Base-by-base conservation (phyloP, 306 rosid genomes). In the Prunus mira region DNA sequence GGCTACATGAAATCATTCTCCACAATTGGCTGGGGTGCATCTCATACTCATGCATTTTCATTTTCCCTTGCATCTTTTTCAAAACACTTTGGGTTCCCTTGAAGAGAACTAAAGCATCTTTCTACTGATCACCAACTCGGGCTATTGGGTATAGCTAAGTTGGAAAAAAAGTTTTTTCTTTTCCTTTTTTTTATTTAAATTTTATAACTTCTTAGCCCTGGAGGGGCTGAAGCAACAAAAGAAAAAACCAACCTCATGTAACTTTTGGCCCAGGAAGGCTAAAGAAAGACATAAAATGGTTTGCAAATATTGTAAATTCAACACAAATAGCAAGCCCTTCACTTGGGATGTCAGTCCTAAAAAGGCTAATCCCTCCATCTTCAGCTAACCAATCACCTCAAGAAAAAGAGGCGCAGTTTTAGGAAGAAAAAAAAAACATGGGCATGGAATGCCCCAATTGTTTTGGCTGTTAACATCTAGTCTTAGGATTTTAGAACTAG, bases 381-480 rank as follows among this genome's bases (percentile, higher is more conserved):
- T 57, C n/a, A 78, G 87, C 87, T 84, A 79, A 72, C 73, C 82
- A 80, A 76, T 60, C 65, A 12, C 65, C 89, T 89, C 82, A 77
- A 79, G 65, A 79, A 20, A 73, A 78, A 82, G 86, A 78, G 89
- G 91, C 27, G 18, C 63, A 30, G 27, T 61, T 81, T 86, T 80
- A 75, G 87, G 84, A 78, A 84, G 62, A 24, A 60, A 77, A 89
- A 89, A 67, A 50, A 55, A 75, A 49, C 79, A 88, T 84, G 83
- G 82, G 79, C 92, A 89, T 80, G 86, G 89, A 90, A 84, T 83
- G 86, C 87, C 91, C 90, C 84, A 80, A 60, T 79, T 84, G 80
- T 87, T 89, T 91, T 91, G 90, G 88, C 82, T 79, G 90, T 83
- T 85, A 78, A 86, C 86, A 74, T 83, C 57, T 86, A 85, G 89